phyloP scores from a whole-genome alignment of 139 green algal genomes.

The Chlamydomonas incerta region DNA sequence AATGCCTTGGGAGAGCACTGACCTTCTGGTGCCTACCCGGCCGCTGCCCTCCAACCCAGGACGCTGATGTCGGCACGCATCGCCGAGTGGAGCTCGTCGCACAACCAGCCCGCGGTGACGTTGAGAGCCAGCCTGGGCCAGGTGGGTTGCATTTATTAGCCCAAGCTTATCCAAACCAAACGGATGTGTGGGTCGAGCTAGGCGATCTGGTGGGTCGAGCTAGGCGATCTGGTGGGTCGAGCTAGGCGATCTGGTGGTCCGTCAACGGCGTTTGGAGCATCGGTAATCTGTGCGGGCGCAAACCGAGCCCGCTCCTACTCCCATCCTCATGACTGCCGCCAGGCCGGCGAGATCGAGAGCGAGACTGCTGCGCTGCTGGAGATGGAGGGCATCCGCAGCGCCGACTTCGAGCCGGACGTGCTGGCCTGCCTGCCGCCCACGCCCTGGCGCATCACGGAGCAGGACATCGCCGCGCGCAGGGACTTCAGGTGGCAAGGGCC shows the following conservation, averaged over 20 bases:
- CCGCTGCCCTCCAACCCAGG: slow-evolving; percentile 12
- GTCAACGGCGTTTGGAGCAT: too few relatives aligned
- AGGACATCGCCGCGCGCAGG: slow-evolving; percentile 70
- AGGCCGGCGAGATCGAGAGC: slow-evolving; percentile 77
- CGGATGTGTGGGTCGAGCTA: too few relatives aligned
- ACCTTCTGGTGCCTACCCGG: too few relatives aligned
- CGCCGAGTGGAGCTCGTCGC: slow-evolving; percentile 39
- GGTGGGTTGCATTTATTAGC: background rate
- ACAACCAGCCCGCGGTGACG: slow-evolving; percentile 14
- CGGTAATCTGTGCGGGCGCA: too few relatives aligned
- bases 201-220: too few relatives aligned
- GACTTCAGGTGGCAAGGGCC: slow-evolving; percentile 84
- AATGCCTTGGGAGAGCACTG: too few relatives aligned
- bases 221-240: too few relatives aligned
- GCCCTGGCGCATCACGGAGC: slow-evolving; percentile 78
- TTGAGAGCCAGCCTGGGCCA: slow-evolving; percentile 33
- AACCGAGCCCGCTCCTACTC: too few relatives aligned
- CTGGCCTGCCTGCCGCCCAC: slow-evolving; percentile 86
- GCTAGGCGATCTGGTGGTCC: too few relatives aligned
- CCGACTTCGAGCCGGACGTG: slow-evolving; percentile 56
- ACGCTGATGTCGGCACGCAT: slow-evolving; percentile 59
- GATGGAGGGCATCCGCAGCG: slow-evolving; percentile 54
- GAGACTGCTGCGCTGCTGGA: slow-evolving; percentile 78
- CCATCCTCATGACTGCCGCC: too few relatives aligned
- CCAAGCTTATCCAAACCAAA: too few relatives aligned